Percentiles rank a stretch among this genome's conserved stretches.
These are phyloP conservation scores for Volvariella volvacea DNA, from an alignment of 1,284 basidiomycete species.

Conservation along the genomic window DNA sequence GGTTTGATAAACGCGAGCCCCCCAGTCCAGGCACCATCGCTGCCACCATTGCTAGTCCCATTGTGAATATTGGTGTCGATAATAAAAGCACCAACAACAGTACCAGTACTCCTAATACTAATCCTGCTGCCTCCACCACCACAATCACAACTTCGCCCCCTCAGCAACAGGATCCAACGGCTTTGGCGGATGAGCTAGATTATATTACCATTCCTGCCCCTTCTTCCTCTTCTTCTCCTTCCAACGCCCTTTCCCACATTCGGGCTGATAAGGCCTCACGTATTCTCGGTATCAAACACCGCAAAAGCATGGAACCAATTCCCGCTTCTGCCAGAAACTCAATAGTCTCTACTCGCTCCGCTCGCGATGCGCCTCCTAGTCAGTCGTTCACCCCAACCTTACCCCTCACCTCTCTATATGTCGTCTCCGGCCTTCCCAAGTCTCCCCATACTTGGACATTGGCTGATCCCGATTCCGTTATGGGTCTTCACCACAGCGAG, in stretches of 20 bases:
- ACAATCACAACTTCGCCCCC: constrained; percentile 16
- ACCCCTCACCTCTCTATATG: constrained; percentile 76
- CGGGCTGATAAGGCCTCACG: constrained; percentile 59
- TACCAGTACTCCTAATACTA: constrained; percentile 13
- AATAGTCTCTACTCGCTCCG: constrained; percentile 70
- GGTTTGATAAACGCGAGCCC: constrained; percentile 24
- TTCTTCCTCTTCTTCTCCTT: constrained; percentile 13
- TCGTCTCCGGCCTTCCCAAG: constrained; percentile 79
- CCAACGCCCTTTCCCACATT: constrained; percentile 17
- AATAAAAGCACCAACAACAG: constrained; percentile 15
- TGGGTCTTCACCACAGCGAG: constrained; percentile 80
- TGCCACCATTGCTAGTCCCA: constrained; percentile 15
- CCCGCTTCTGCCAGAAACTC: constrained; percentile 67
- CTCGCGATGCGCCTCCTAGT: constrained; percentile 44
- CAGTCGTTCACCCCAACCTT: constrained; percentile 53
- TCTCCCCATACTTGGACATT: constrained; percentile 91
- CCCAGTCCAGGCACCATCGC: constrained; percentile 19
- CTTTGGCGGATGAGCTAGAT: constrained; percentile 61
- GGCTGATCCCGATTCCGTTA: constrained; percentile 81
- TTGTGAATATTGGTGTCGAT: constrained; percentile 34
- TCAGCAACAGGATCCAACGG: constrained; percentile 18
- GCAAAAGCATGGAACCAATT: constrained; percentile 74
- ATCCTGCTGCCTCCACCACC: constrained; percentile 20
- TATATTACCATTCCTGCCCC: constrained; percentile 51
- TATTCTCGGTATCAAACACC: constrained; percentile 66